phyloP scores from a whole-genome alignment of 1,284 basidiomycete species.

The Melampsora americana region DNA sequence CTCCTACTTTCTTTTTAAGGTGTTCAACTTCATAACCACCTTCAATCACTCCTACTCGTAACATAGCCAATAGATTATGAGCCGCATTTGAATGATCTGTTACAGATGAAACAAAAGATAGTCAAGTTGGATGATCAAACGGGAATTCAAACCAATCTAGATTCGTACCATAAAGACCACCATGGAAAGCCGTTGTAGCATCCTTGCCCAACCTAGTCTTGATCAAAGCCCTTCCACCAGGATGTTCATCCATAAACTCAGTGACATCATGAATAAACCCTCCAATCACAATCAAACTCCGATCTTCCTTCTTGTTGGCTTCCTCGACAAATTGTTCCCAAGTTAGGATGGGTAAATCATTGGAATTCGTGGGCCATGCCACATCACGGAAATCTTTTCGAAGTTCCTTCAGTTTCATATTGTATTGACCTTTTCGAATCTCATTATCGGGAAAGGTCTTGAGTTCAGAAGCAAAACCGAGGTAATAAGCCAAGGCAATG shows the following conservation, averaged over 20 bases:
- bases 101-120: neutral
- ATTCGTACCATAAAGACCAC: constrained; percentile 63
- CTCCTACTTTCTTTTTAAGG: constrained; percentile 37
- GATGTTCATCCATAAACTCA: constrained; percentile 82
- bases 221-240: constrained; percentile 70
- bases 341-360: constrained; percentile 72
- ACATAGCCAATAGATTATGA: constrained; percentile 79
- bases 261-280: constrained; percentile 88
- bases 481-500: constrained; percentile 65
- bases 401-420: constrained; percentile 84
- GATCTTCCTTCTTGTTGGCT: constrained; percentile 59
- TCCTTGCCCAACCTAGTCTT: constrained; percentile 69
- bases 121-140: neutral
- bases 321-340: constrained; percentile 81
- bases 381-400: constrained; percentile 68
- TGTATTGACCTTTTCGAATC: constrained; percentile 82
- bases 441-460: constrained; percentile 93
- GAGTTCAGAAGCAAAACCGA: constrained; percentile 79
- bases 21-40: constrained; percentile 60
- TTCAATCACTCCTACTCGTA: constrained; percentile 79
- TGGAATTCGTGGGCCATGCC: constrained; percentile 69
- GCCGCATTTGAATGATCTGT: constrained; percentile 91
- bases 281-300: constrained; percentile 74
- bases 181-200: constrained; percentile 87
- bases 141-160: neutral